Evolutionary conservation across 2,329 filamentous ascomycete genomes (phyloP).

Genomic region (Chrysoporthe puriensis): DNA sequence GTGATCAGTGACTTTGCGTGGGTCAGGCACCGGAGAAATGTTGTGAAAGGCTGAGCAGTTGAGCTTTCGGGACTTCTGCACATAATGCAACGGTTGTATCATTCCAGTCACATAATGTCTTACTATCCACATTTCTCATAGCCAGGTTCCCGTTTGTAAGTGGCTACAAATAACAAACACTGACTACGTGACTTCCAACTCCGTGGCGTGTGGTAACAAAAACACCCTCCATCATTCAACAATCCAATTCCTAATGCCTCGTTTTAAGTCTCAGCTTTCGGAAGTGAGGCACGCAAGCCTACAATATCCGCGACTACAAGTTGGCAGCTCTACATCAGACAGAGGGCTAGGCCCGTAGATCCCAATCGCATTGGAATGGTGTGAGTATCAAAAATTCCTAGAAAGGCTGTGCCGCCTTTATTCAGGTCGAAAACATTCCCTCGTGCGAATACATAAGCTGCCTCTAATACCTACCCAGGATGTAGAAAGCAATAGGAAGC

Average conservation of each 20-base stretch:
- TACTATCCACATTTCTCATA: not conserved
- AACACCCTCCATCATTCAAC: not conserved
- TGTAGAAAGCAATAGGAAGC: not conserved
- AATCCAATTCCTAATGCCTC: not conserved
- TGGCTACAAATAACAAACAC: not conserved
- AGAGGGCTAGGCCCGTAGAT: not conserved
- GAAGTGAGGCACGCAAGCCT: too few species aligned
- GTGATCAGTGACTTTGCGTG: too few species aligned
- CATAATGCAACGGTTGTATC: not conserved
- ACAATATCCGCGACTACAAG: too few species aligned
- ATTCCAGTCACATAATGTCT: constrained; percentile 3
- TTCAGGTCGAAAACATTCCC: not conserved
- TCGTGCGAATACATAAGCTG: not conserved
- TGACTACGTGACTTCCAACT: not conserved
- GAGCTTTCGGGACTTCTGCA: not conserved
- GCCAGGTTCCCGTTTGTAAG: too few species aligned
- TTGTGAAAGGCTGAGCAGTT: too few species aligned
- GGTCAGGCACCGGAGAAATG: too few species aligned
- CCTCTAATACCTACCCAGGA: not conserved
- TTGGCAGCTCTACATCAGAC: not conserved
- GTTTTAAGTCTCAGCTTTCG: not conserved
- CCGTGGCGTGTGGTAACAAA: not conserved
- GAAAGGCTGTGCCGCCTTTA: not conserved
- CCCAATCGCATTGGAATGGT: not conserved
- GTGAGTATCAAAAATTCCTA: not conserved